Conservation (phyloP, 2,329 filamentous ascomycete genomes). For the Chaetomium strumarium region DNA sequence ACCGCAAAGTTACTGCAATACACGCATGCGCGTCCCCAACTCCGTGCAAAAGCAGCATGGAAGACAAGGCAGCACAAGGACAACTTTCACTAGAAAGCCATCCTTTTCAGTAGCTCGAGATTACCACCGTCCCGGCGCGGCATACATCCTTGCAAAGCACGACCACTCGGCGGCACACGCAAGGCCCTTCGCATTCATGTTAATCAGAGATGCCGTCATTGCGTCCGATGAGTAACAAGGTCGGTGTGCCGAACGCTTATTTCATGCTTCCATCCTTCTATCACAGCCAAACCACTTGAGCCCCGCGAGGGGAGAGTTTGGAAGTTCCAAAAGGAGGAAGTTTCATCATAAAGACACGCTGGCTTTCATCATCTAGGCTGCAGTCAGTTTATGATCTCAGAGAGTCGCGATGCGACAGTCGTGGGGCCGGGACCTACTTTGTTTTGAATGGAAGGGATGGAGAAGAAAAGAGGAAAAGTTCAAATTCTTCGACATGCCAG, state of each 20-base stretch:
- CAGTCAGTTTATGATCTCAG: conserved; percentile 7
- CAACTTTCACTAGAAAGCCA: background rate
- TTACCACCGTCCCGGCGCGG: too few species aligned
- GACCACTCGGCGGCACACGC: conserved; percentile 12
- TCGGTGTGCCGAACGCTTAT: conserved; percentile 98
- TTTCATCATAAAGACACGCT: conserved; percentile 86
- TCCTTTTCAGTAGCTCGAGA: too few species aligned
- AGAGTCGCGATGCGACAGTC: background rate
- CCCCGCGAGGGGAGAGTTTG: conserved; percentile 83
- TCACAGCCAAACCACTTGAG: conserved; percentile 78
- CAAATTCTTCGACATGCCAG: conserved; percentile 26
- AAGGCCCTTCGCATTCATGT: conserved; percentile 31
- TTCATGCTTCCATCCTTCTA: conserved; percentile 71
- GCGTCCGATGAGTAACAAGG: conserved; percentile 98
- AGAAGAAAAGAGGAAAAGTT: conserved; percentile 40
- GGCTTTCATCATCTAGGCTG: conserved; percentile 95
- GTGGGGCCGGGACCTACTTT: conserved; percentile 59
- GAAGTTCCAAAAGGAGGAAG: conserved; percentile 59
- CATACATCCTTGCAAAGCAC: background rate
- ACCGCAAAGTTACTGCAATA: too few species aligned
- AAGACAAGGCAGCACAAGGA: too few species aligned
- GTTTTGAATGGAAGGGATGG: conserved; percentile 97
- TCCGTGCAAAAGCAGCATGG: too few species aligned
- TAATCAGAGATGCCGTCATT: conserved; percentile 94
- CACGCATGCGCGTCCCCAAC: too few species aligned